Conservation (phyloP, 768 basidiomycete species). For the Rhodotorula kratochvilovae region DNA sequence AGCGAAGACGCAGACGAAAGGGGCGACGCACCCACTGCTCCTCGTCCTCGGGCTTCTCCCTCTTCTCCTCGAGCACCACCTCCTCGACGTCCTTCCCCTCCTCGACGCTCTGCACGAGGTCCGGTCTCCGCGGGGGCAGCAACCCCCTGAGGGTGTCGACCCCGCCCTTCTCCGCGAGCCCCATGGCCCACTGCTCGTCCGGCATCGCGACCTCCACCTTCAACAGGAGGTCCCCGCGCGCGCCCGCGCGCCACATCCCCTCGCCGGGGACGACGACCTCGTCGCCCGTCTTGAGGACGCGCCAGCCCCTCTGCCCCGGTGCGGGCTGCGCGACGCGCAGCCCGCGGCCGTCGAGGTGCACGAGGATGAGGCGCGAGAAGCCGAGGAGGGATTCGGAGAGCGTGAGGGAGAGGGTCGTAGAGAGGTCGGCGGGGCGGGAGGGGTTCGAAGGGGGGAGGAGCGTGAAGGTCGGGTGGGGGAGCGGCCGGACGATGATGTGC, state of each 20-base stretch:
- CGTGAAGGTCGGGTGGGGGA: constrained; percentile 73
- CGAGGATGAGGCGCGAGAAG: constrained; percentile 84
- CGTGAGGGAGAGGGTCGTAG: constrained; percentile 75
- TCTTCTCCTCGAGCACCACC: constrained; percentile 17
- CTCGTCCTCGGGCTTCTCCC: constrained; percentile 12
- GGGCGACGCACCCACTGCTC: constrained; percentile 5
- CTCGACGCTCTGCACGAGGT: constrained; percentile 67
- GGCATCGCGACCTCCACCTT: constrained; percentile 88
- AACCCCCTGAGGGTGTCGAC: constrained; percentile 60
- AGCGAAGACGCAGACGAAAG: background rate
- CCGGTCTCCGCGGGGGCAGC: constrained; percentile 70
- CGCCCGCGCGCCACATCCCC: constrained; percentile 76
- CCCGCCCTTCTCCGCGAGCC: constrained; percentile 59
- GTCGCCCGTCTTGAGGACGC: constrained; percentile 66
- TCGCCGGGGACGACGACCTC: constrained; percentile 73
- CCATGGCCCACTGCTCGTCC: constrained; percentile 65
- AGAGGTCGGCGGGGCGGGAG: constrained; percentile 60
- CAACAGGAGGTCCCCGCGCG: constrained; percentile 73
- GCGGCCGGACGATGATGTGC: constrained; percentile 68
- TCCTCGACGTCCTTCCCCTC: constrained; percentile 68
- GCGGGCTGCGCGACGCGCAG: constrained; percentile 66
- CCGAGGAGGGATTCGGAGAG: constrained; percentile 90
- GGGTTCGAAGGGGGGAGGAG: constrained; percentile 46
- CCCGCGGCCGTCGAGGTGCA: constrained; percentile 90
- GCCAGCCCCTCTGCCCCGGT: constrained; percentile 56